Conservation (phyloP, 257 asterid genomes). For the Solanum microdontum region DNA sequence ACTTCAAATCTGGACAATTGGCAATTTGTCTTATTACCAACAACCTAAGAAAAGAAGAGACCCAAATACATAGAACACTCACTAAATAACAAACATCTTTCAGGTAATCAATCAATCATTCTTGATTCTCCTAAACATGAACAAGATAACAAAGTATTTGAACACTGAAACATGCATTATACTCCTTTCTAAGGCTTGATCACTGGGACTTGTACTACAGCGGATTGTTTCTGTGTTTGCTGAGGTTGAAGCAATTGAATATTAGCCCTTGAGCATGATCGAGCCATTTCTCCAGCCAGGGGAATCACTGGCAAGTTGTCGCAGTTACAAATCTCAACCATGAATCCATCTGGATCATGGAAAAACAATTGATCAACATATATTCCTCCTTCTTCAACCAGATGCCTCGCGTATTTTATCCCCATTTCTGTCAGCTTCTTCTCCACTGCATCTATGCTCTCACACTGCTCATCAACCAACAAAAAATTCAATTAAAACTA, state of each 20-base stretch:
- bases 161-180: background rate
- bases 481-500: background rate
- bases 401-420: constrained; percentile 51
- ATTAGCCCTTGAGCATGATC: constrained; percentile 59
- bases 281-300: constrained; percentile 57
- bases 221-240: constrained; percentile 34
- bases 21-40: background rate
- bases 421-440: constrained; percentile 71
- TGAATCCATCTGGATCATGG: constrained; percentile 95
- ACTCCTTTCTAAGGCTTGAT: background rate
- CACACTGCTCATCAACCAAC: constrained; percentile 40
- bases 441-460: constrained; percentile 86
- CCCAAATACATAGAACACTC: background rate
- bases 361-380: constrained; percentile 84
- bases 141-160: background rate
- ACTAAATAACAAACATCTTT: background rate
- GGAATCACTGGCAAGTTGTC: constrained; percentile 80
- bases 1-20: background rate
- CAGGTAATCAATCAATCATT: background rate
- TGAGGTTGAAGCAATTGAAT: constrained; percentile 46
- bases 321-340: constrained; percentile 94
- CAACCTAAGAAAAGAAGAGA: background rate
- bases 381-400: constrained; percentile 84
- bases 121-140: background rate
- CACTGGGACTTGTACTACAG: constrained; percentile 21